Evolutionary conservation across 257 asterid species (phyloP).

Genomic region (Dorcoceras hygrometricum): DNA sequence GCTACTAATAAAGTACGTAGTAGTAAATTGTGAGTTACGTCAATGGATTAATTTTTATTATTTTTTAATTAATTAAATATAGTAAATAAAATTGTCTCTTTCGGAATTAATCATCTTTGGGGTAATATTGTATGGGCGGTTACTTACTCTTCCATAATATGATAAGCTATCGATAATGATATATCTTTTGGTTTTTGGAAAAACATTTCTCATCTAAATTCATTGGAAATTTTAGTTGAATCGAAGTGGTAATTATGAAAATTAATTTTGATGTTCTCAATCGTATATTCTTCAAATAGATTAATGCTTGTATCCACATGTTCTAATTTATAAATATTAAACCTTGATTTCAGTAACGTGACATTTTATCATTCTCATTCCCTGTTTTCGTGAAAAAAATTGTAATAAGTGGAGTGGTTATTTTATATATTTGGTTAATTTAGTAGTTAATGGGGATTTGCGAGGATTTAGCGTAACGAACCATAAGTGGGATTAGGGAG

Average conservation of each 20-base stretch:
- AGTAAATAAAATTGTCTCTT: neutral
- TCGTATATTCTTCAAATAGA: neutral
- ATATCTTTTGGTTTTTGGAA: too few species aligned
- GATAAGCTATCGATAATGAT: too few species aligned
- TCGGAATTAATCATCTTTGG: neutral
- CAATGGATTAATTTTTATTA: too few species aligned
- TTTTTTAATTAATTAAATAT: too few species aligned
- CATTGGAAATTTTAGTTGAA: too few species aligned
- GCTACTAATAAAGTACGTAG: too few species aligned
- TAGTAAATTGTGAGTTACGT: too few species aligned
- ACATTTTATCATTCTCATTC: slow-evolving; percentile 38
- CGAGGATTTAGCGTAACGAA: slow-evolving; percentile 81
- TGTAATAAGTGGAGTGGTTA: slow-evolving; percentile 36
- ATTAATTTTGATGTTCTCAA: too few species aligned
- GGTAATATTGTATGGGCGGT: neutral
- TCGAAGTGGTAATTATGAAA: too few species aligned
- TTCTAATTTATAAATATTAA: neutral
- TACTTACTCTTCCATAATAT: neutral
- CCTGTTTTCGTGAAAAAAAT: slow-evolving; percentile 28
- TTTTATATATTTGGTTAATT: slow-evolving; percentile 14
- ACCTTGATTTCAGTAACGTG: slow-evolving; percentile 31
- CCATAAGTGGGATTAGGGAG: slow-evolving; percentile 40
- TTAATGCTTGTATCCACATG: too few species aligned
- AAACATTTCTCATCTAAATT: too few species aligned
- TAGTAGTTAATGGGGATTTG: slow-evolving; percentile 52